Evolutionary conservation across 805 yeast genomes (phyloP).

Genomic region (Blastobotrys terrestris): DNA sequence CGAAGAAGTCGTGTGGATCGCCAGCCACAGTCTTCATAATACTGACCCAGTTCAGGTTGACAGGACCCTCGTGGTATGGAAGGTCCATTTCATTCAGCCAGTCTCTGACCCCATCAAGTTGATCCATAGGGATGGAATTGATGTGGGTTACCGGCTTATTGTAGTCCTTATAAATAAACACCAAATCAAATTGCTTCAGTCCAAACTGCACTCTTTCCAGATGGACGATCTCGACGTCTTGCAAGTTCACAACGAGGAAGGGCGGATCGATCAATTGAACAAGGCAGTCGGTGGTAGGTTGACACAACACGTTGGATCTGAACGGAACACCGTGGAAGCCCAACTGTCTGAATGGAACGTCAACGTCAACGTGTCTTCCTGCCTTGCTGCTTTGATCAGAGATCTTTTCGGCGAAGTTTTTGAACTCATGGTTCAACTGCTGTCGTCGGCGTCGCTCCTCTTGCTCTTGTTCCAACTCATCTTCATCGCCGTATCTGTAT

Average conservation of each 20-base stretch:
- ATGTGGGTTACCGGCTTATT: conserved; percentile 81
- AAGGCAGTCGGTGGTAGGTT: conserved; percentile 96
- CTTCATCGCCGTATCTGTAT: conserved; percentile 92
- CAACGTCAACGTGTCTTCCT: conserved; percentile 73
- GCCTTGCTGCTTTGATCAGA: conserved; percentile 60
- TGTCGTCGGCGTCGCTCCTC: conserved; percentile 93
- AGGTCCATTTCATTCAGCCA: conserved; percentile 98
- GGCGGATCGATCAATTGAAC: conserved; percentile 94
- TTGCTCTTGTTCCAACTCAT: conserved; percentile 96
- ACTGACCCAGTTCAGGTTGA: conserved; percentile 91
- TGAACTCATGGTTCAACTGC: conserved; percentile 85
- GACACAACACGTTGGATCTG: conserved; percentile 86
- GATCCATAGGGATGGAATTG: conserved; percentile 90
- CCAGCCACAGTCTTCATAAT: conserved; percentile 90
- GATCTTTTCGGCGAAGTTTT: conserved; percentile 80
- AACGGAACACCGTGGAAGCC: conserved; percentile 98
- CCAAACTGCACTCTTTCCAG: conserved; percentile 97
- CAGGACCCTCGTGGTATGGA: conserved; percentile 89
- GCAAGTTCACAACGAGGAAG: conserved; percentile 82
- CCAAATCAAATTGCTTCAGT: conserved; percentile 90
- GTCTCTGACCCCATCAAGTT: conserved; percentile 84
- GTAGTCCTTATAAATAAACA: conserved; percentile 93
- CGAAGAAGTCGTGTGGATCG: conserved; percentile 91
- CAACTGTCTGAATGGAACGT: conserved; percentile 89
- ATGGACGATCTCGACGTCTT: conserved; percentile 90